Evolutionary conservation across 805 yeast species (phyloP).

Genomic region (Pichia pseudocactophila): DNA sequence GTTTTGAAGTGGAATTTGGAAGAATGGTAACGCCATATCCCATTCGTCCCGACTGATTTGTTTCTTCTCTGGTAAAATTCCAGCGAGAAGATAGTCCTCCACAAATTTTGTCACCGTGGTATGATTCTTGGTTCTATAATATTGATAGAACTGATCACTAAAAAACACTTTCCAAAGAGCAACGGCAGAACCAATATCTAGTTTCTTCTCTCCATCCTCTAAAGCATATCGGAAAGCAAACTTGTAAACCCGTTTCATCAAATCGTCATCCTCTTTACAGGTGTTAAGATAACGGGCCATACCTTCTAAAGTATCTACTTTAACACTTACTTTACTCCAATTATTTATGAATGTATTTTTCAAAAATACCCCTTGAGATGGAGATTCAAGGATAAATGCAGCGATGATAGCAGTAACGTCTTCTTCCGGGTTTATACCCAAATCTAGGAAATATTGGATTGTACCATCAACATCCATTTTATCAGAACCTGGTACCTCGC

Average conservation of each 20-base stretch:
- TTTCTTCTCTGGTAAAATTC: background rate
- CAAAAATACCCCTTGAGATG: conserved; percentile 54
- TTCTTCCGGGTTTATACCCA: conserved; percentile 59
- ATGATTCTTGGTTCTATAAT: conserved; percentile 22
- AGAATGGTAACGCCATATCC: conserved; percentile 46
- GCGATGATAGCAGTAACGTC: conserved; percentile 62
- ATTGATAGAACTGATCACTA: background rate
- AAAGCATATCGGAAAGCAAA: conserved; percentile 62
- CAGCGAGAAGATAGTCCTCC: conserved; percentile 43
- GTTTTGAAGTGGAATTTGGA: conserved; percentile 5
- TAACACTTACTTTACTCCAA: conserved; percentile 39
- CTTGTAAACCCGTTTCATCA: conserved; percentile 52
- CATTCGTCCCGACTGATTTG: conserved; percentile 65
- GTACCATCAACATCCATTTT: conserved; percentile 81
- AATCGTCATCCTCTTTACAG: conserved; percentile 29
- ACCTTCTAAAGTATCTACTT: conserved; percentile 5
- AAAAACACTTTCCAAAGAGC: conserved; percentile 70
- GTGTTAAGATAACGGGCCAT: conserved; percentile 19
- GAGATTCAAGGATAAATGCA: conserved; percentile 60
- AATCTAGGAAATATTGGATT: conserved; percentile 51
- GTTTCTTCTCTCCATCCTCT: conserved; percentile 48
- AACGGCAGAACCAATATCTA: conserved; percentile 52
- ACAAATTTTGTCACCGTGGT: conserved; percentile 22
- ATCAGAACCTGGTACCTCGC: background rate
- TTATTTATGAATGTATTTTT: conserved; percentile 41